Percentiles rank a stretch among this genome's conserved stretches.
These are phyloP conservation scores for Gracilaria domingensis DNA, from an alignment of 23 red algal species.

Conservation along the genomic window DNA sequence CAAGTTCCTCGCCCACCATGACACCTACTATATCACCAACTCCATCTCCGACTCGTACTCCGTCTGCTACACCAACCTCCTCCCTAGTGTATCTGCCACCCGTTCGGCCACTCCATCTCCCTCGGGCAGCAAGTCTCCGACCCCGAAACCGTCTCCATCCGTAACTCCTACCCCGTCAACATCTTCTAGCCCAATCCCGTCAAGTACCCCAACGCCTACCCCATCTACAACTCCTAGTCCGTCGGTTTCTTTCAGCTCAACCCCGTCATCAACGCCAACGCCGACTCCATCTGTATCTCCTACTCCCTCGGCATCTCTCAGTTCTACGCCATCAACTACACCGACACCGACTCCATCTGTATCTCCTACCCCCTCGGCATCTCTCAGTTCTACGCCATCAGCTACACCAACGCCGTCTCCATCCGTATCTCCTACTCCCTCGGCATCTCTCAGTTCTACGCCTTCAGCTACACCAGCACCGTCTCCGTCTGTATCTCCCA, in stretches of 20 bases:
- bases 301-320: neutral
- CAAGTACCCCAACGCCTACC: neutral
- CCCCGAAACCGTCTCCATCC: conserved; percentile 16
- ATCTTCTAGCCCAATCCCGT: neutral
- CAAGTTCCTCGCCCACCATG: neutral
- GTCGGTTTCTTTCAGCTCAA: neutral
- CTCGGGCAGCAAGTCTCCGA: neutral
- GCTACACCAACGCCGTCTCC: conserved; percentile 2
- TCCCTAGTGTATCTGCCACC: neutral
- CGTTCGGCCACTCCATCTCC: conserved; percentile 22
- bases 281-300: conserved; percentile 15
- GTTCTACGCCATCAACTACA: neutral
- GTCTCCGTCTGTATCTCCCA: neutral
- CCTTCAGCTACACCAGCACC: neutral
- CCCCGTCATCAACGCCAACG: neutral
- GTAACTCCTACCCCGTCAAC: neutral
- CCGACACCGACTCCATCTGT: neutral
- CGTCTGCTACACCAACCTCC: conserved; percentile 29
- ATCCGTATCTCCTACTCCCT: neutral
- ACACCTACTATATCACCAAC: conserved; percentile 3
- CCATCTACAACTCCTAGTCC: conserved; percentile 14
- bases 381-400: neutral
- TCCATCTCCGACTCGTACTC: conserved; percentile 6
- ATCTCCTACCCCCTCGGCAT: neutral
- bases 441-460: neutral